Evolutionary conservation across 768 basidiomycete genomes (phyloP).

Genomic region (Trametes punicea): DNA sequence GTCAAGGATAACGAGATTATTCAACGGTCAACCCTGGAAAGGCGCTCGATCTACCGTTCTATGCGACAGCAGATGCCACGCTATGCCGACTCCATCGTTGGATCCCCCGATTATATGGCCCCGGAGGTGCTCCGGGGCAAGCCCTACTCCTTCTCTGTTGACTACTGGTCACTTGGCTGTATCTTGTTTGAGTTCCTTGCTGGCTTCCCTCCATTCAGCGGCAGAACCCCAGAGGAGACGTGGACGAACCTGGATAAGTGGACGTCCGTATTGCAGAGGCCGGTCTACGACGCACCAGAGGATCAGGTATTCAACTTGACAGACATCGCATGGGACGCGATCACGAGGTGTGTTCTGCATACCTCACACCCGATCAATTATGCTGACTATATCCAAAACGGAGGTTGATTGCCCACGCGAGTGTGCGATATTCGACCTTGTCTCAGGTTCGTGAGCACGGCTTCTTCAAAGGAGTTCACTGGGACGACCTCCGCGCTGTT

Average conservation of each 20-base stretch:
- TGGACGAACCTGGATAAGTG: constrained; percentile 99
- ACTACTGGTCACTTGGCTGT: constrained; percentile 98
- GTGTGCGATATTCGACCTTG: constrained; percentile 72
- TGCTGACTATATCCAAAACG: not conserved
- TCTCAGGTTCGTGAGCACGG: constrained; percentile 71
- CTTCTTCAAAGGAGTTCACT: constrained; percentile 76
- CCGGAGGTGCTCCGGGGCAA: constrained; percentile 91
- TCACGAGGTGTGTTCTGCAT: constrained; percentile 59
- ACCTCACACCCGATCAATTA: not conserved
- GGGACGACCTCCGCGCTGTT: constrained; percentile 73
- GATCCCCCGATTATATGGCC: constrained; percentile 99
- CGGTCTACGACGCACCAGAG: constrained; percentile 93
- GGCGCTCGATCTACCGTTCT: constrained; percentile 91
- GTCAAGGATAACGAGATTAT: constrained; percentile 92
- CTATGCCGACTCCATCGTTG: constrained; percentile 96
- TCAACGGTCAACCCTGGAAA: constrained; percentile 88
- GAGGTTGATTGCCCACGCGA: constrained; percentile 86
- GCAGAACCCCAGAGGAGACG: constrained; percentile 92
- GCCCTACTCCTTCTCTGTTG: constrained; percentile 93
- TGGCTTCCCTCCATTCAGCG: constrained; percentile 98
- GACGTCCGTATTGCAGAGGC: constrained; percentile 86
- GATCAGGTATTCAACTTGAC: constrained; percentile 95
- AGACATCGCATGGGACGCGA: constrained; percentile 91
- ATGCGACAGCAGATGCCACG: constrained; percentile 87
- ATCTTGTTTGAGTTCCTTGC: constrained; percentile 97